Percentiles rank a stretch among this genome's conserved stretches.
These are phyloP conservation scores for Toxicodendron radicans DNA, from an alignment of 345 rosid species.

Conservation along the genomic window DNA sequence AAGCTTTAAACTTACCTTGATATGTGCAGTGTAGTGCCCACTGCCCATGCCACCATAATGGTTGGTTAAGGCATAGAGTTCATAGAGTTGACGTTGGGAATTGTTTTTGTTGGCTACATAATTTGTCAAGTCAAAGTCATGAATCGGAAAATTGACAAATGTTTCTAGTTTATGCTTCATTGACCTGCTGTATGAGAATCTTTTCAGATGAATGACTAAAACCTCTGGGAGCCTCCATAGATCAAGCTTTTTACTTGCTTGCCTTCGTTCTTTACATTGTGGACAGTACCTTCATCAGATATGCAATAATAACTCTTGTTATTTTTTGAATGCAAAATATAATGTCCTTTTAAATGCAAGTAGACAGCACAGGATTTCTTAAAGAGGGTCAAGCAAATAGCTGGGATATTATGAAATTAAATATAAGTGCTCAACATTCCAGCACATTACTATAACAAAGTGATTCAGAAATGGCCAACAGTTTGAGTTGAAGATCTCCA, in stretches of 20 bases:
- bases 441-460: neutral
- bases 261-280: slow-evolving; percentile 88
- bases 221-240: slow-evolving; percentile 99
- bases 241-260: slow-evolving; percentile 98
- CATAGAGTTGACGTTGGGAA: slow-evolving; percentile 78
- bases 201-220: slow-evolving; percentile 89
- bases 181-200: slow-evolving; percentile 97
- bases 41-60: slow-evolving; percentile 99
- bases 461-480: neutral
- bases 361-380: neutral
- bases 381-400: neutral
- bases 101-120: slow-evolving; percentile 87
- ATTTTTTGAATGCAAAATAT: neutral
- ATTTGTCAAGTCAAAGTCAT: slow-evolving; percentile 81
- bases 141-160: slow-evolving; percentile 90
- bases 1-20: slow-evolving; percentile 57
- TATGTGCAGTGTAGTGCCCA: slow-evolving; percentile 94
- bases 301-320: slow-evolving; percentile 11
- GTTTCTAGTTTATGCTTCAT: slow-evolving; percentile 98
- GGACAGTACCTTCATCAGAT: slow-evolving; percentile 80
- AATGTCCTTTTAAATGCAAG: neutral
- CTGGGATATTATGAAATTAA: neutral
- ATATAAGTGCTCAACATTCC: neutral
- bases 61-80: slow-evolving; percentile 89
- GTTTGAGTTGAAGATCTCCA: neutral